Percentiles rank a stretch among this genome's conserved stretches.
Evolutionary conservation across 2,329 filamentous ascomycete species (phyloP).

Genomic region (Alternaria dauci): DNA sequence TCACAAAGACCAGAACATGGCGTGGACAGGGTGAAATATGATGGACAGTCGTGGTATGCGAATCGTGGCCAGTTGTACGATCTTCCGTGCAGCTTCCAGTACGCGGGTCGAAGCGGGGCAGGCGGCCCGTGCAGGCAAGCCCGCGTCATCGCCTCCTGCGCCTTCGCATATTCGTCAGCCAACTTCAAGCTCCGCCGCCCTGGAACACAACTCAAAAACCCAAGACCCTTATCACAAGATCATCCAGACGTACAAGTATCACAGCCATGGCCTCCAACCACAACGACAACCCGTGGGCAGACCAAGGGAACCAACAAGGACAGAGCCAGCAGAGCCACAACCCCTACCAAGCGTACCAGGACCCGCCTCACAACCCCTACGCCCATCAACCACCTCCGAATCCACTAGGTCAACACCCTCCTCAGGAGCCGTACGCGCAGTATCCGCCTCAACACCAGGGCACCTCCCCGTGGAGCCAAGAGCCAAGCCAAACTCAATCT

Average conservation of each 20-base stretch:
- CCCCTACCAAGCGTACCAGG: conserved; percentile 35
- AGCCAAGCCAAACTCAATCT: conserved; percentile 15
- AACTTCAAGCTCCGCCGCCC: conserved; percentile 20
- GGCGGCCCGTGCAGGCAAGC: conserved; percentile 15
- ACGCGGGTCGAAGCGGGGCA: conserved; percentile 21
- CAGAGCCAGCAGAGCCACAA: conserved; percentile 31
- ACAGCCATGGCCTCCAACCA: conserved; percentile 27
- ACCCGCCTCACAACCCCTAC: conserved; percentile 21
- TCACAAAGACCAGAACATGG: background rate
- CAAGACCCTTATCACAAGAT: background rate
- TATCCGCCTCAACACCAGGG: conserved; percentile 17
- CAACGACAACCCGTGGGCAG: conserved; percentile 36
- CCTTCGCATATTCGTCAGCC: conserved; percentile 18
- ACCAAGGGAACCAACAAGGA: conserved; percentile 29
- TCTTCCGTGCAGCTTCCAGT: background rate
- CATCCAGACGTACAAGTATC: background rate
- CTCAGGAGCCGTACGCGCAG: conserved; percentile 10
- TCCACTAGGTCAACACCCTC: conserved; percentile 14
- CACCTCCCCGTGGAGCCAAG: conserved; percentile 21
- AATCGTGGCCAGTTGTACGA: background rate
- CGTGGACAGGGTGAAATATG: too few relatives aligned
- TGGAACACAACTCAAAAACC: background rate
- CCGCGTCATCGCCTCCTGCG: conserved; percentile 28
- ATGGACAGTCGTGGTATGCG: background rate
- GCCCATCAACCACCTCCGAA: conserved; percentile 15